Conservation (phyloP, 306 rosid species). For the Cicer bijugum region DNA sequence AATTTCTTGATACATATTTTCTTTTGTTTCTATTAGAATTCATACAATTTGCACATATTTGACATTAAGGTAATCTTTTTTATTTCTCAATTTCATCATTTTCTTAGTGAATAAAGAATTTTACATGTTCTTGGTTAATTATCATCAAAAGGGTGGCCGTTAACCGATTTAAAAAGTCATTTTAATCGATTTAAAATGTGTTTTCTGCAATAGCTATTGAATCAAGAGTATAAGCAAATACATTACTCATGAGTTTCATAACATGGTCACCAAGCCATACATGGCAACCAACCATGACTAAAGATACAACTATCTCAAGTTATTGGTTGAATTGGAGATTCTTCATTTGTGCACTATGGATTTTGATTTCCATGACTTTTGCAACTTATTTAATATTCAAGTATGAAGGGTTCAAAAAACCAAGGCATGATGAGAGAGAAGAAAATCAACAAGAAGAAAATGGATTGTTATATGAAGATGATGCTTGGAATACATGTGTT, state of each 20-base stretch:
- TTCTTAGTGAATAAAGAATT: not conserved
- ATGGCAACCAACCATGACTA: conserved; percentile 74
- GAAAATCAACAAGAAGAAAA: conserved; percentile 49
- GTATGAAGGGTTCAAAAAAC: conserved; percentile 59
- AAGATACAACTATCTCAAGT: conserved; percentile 62
- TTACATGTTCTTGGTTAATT: not conserved
- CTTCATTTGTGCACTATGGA: conserved; percentile 66
- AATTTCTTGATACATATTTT: not conserved
- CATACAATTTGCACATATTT: not conserved
- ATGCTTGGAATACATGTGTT: conserved; percentile 75
- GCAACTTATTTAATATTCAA: conserved; percentile 65
- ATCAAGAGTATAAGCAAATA: not conserved
- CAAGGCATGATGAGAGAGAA: conserved; percentile 42
- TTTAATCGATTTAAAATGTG: too few relatives aligned
- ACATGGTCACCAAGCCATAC: conserved; percentile 61
- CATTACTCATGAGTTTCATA: conserved; percentile 60
- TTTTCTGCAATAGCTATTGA: not conserved
- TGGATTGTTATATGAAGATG: conserved; percentile 65
- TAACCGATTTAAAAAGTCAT: too few relatives aligned
- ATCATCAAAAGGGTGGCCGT: not conserved
- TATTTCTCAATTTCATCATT: not conserved
- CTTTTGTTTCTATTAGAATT: conserved; percentile 8
- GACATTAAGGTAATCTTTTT: not conserved
- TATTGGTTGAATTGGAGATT: conserved; percentile 96
- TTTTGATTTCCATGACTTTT: conserved; percentile 46